Evolutionary conservation across 2,329 filamentous ascomycete genomes (phyloP).

Genomic region (Sphaerostilbella broomeana): DNA sequence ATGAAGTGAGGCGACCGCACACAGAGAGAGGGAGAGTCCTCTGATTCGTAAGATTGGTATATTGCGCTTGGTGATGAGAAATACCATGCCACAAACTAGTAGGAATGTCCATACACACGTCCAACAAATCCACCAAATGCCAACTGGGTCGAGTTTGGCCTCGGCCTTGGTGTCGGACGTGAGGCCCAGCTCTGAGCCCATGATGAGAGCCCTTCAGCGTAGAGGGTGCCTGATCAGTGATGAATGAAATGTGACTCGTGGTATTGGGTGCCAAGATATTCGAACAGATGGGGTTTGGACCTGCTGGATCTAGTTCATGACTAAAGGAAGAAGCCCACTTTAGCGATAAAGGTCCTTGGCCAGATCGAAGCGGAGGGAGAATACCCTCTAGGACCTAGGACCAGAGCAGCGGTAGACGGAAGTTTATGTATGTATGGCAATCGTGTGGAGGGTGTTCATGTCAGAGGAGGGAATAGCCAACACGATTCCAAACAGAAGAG

Average conservation of each 20-base stretch:
- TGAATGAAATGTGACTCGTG: neutral
- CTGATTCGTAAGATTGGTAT: slow-evolving; percentile 34
- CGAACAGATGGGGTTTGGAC: too few species aligned
- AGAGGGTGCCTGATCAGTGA: neutral
- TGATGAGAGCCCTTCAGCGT: slow-evolving; percentile 8
- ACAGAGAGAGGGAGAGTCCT: slow-evolving; percentile 33
- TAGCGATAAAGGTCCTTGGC: too few species aligned
- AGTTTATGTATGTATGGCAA: too few species aligned
- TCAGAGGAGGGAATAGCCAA: too few species aligned
- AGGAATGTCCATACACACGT: slow-evolving; percentile 28
- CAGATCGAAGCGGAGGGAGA: too few species aligned
- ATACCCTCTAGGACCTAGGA: too few species aligned
- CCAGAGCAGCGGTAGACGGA: too few species aligned
- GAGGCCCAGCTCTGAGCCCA: slow-evolving; percentile 23
- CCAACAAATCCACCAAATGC: slow-evolving; percentile 30
- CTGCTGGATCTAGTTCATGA: too few species aligned
- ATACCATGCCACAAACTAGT: slow-evolving; percentile 32
- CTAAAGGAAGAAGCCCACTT: too few species aligned
- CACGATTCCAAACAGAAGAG: too few species aligned
- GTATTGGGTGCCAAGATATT: too few species aligned
- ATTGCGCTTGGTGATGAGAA: slow-evolving; percentile 30
- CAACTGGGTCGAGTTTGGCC: slow-evolving; percentile 22
- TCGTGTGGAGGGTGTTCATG: too few species aligned
- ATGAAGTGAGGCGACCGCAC: slow-evolving; percentile 34
- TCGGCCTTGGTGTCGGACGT: slow-evolving; percentile 16